Evolutionary conservation across 2,329 filamentous ascomycete genomes (phyloP), one percentile per base, ranked within the genome.

Genomic region (Aspergillus terreus): DNA sequence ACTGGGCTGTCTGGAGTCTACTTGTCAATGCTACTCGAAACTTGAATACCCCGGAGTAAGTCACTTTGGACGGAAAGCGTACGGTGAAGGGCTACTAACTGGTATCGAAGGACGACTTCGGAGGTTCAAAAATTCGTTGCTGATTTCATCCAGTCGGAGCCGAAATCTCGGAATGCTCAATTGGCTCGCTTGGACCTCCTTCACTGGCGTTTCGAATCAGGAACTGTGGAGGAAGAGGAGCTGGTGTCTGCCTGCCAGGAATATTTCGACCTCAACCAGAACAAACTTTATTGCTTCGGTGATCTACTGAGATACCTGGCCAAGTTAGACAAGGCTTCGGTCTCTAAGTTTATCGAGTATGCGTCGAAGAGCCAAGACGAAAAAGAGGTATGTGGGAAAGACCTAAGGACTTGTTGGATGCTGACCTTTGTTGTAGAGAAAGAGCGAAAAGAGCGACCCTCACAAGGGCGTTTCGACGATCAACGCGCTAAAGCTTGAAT

Each of bases 1-100:
- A 77, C 49, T 77, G 75, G 71, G 67, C 63, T 41, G 67, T 76
- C 15, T 78, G 76, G 76, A 66, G 63, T n/a, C 59, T 75, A 11
- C 61, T 77, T 46, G 55, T 76, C 10, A 59, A 56, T 15, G 65
- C 71, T 11, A 63, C 64, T 12, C 62, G 64, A 17, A 65, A 69
- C 21, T 52, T 68, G 4, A 63, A 63, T 35, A 63, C 46, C 6
- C 44, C 63, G 50, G 67, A 66, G 73, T 75, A 61, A 54, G 73
- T 63, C 14, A 15, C 23, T 38, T 3, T 14, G 40, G 19, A 10
- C 12, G 14, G 32, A 15, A 14, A 14, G 7, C 7, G n/a, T 27
- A 17, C 7, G 3, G 44, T 19, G 7, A 17, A 17, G 5, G n/a
- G 14, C 33, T 41, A 50, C 50, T 64, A 54, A 58, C 40, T 11